Percentiles rank a stretch among this genome's conserved stretches.
Conservation (phyloP, 352 stramenopile species). For the Globisporangium apiculatum region DNA sequence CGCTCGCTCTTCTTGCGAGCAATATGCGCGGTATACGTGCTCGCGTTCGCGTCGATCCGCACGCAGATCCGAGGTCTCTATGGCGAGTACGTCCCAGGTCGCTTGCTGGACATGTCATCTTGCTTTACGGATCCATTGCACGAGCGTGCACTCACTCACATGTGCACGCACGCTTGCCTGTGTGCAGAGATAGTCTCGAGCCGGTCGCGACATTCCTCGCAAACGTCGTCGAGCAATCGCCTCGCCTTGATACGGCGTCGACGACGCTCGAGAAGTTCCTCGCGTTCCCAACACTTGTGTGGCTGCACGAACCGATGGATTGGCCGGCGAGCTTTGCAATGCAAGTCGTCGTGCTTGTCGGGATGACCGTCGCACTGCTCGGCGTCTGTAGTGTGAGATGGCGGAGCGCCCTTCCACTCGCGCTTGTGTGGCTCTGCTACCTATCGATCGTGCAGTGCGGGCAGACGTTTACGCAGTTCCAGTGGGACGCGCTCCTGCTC, state of each 20-base stretch:
- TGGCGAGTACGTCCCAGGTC: slow-evolving; percentile 35
- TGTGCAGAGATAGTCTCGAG: slow-evolving; percentile 40
- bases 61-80: slow-evolving; percentile 78
- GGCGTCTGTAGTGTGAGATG: slow-evolving; percentile 20
- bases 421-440: slow-evolving; percentile 53
- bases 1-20: slow-evolving; percentile 32
- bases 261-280: slow-evolving; percentile 12
- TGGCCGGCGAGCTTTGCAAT: slow-evolving; percentile 43
- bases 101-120: background rate
- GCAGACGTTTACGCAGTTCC: slow-evolving; percentile 88
- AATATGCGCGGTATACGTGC: slow-evolving; percentile 38
- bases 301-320: slow-evolving; percentile 35
- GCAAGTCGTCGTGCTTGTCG: slow-evolving; percentile 35
- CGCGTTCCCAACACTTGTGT: slow-evolving; percentile 47
- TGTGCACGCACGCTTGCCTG: background rate
- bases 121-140: background rate
- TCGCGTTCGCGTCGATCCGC: slow-evolving; percentile 78
- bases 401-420: slow-evolving; percentile 25
- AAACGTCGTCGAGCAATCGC: slow-evolving; percentile 20
- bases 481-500: slow-evolving; percentile 91
- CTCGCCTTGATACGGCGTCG: slow-evolving; percentile 10
- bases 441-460: slow-evolving; percentile 73
- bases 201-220: slow-evolving; percentile 46
- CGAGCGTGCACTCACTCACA: background rate
- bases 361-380: slow-evolving; percentile 23